These are phyloP conservation scores for Leavenworthia alabamica DNA, from an alignment of 345 rosid genomes.

Conservation along the genomic window DNA sequence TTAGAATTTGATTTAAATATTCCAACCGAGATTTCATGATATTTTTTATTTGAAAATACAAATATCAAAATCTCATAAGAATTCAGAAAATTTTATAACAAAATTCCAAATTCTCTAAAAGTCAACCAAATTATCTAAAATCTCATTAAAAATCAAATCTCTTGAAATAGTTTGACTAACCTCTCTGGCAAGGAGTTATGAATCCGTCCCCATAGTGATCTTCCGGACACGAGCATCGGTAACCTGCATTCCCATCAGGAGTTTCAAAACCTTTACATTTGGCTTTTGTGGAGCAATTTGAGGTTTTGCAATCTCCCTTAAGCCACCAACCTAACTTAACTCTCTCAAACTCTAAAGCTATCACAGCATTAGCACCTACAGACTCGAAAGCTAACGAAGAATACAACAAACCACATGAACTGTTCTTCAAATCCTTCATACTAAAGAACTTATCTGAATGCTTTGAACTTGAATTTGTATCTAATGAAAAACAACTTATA, in stretches of 20 bases:
- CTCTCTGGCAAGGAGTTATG: slow-evolving; percentile 45
- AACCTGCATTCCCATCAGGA: slow-evolving; percentile 21
- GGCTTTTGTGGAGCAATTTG: slow-evolving; percentile 37
- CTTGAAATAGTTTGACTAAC: too few relatives aligned
- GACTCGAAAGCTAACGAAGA: slow-evolving; percentile 49
- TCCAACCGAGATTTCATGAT: too few relatives aligned
- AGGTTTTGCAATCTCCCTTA: slow-evolving; percentile 20
- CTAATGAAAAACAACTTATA: slow-evolving; percentile 41
- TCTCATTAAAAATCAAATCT: too few relatives aligned
- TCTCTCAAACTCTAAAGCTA: slow-evolving; percentile 45
- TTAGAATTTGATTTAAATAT: too few relatives aligned
- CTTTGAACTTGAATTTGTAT: neutral
- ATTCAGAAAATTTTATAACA: too few relatives aligned
- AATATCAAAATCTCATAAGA: too few relatives aligned
- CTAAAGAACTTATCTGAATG: slow-evolving; percentile 20
- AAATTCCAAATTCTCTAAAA: too few relatives aligned
- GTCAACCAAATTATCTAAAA: too few relatives aligned
- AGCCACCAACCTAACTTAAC: slow-evolving; percentile 76
- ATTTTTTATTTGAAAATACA: too few relatives aligned
- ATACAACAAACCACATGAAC: slow-evolving; percentile 36
- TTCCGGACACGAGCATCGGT: slow-evolving; percentile 48
- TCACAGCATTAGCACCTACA: neutral
- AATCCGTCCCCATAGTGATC: slow-evolving; percentile 65
- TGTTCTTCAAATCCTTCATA: slow-evolving; percentile 9
- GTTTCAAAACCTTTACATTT: neutral